Evolutionary conservation across 2,329 filamentous ascomycete species (phyloP), one percentile per base, ranked within the genome.

Genomic region (Cryphonectria carpinicola): DNA sequence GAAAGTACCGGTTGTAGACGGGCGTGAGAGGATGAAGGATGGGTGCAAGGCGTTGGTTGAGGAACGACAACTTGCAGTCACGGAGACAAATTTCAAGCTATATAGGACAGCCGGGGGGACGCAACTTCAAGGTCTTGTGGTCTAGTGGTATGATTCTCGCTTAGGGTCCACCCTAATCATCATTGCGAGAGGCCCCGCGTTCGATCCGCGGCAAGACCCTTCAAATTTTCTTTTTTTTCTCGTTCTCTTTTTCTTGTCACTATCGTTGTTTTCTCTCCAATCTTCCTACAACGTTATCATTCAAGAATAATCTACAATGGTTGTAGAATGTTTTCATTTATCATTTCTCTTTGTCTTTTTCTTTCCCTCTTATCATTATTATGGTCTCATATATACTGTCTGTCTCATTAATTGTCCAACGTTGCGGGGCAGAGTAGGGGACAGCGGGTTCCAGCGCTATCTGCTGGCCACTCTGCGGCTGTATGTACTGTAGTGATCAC

Each of bases 91-190:
- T 3, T 49, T 6, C 8, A 7, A 19, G 3, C 46, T n/a, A 49
- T 49, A 49, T 49, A n/a, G 11, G 11, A 10, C 10, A 3, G 3
- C 46, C 2, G 4, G 0, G 1, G 0, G 22, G 11, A 0, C 22
- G 7, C 3, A 7, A 3, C 6, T n/a, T 49, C 11, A 56, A 56
- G 69, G 65, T 67, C 65, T 70, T 63, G 65, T 70, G 69, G 69
- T 70, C 69, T 70, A 70, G 69, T 67, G 69, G 69, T 70, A 70
- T 70, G 69, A 70, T 70, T 67, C 69, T 43, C 61, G 65, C 69
- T 70, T 70, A 70, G 69, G 69, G 69, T 7, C 3, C 35, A 67
- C 65, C 56, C 60, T 68, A 49, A 65, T 17, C 28, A 49, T 52
- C 19, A 64, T 49, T 70, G 69, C 65, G 58, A 54, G 69, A 70